Conservation (phyloP, 2,329 filamentous ascomycete species). For the Trichothecium sympodiale region DNA sequence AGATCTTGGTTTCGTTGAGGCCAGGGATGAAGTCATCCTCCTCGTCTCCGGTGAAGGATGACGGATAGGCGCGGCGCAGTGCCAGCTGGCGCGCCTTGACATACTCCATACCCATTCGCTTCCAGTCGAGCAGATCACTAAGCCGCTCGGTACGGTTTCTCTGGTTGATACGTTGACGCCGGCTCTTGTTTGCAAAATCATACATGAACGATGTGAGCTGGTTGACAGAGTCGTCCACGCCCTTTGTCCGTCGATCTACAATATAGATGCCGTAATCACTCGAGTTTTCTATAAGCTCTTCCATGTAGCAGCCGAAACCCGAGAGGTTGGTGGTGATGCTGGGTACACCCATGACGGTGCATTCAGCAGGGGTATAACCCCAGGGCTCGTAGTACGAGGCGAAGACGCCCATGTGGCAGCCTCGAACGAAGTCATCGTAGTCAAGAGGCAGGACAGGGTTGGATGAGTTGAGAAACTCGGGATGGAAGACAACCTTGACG, state of each 20-base stretch:
- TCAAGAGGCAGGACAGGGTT: conserved; percentile 93
- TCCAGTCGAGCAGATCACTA: conserved; percentile 95
- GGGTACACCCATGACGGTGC: conserved; percentile 97
- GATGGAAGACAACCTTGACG: conserved; percentile 97
- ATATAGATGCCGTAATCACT: conserved; percentile 99
- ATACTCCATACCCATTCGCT: conserved; percentile 98
- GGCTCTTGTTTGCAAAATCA: conserved; percentile 86
- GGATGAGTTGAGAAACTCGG: conserved; percentile 90
- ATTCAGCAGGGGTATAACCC: conserved; percentile 97
- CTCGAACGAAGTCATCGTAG: conserved; percentile 97
- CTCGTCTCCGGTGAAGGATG: conserved; percentile 69
- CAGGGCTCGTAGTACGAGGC: conserved; percentile 98
- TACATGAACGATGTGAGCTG: conserved; percentile 82
- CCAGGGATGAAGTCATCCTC: conserved; percentile 87
- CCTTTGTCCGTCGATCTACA: conserved; percentile 89
- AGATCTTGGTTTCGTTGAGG: conserved; percentile 81
- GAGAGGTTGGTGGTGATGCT: conserved; percentile 97
- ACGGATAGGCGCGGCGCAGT: conserved; percentile 80
- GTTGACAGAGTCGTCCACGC: conserved; percentile 94
- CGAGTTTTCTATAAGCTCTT: conserved; percentile 96
- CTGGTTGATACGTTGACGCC: conserved; percentile 96
- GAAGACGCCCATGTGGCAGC: conserved; percentile 92
- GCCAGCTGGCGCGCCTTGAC: conserved; percentile 94
- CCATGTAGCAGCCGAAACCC: conserved; percentile 98
- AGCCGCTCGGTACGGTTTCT: conserved; percentile 91